A percentile compares a stretch with the other conserved stretches of the same genome.
Conservation (phyloP, 768 basidiomycete genomes). For the Boletus eberwhitei region DNA sequence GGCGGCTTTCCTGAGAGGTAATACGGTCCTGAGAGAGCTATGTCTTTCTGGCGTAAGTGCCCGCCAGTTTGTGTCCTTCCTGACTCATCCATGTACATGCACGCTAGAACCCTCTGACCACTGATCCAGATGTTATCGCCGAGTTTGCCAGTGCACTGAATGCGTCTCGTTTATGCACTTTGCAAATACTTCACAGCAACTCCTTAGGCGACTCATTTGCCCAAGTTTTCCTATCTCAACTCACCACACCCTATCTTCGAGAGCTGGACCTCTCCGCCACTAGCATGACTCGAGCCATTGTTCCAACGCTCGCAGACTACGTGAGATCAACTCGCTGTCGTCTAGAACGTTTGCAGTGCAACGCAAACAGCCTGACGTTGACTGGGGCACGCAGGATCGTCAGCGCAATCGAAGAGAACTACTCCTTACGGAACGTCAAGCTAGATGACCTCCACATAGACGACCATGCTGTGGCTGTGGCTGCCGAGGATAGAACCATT, state of each 20-base stretch:
- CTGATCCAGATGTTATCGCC: slow-evolving; percentile 33
- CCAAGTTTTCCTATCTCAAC: slow-evolving; percentile 44
- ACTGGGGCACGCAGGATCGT: slow-evolving; percentile 45
- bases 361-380: slow-evolving; percentile 52
- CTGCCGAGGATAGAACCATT: slow-evolving; percentile 21
- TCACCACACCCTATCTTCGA: slow-evolving; percentile 47
- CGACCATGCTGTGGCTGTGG: slow-evolving; percentile 26
- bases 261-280: slow-evolving; percentile 56
- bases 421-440: slow-evolving; percentile 45
- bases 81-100: slow-evolving; percentile 15
- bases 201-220: slow-evolving; percentile 51
- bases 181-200: slow-evolving; percentile 51
- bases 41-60: slow-evolving; percentile 56
- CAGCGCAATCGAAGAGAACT: slow-evolving; percentile 46
- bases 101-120: slow-evolving; percentile 40
- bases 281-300: slow-evolving; percentile 41
- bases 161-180: slow-evolving; percentile 45
- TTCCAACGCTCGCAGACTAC: slow-evolving; percentile 44
- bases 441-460: slow-evolving; percentile 43
- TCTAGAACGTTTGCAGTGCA: slow-evolving; percentile 49
- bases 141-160: slow-evolving; percentile 52
- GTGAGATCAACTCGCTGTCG: slow-evolving; percentile 49
- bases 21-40: slow-evolving; percentile 44
- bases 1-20: slow-evolving; percentile 46
- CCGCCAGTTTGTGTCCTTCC: not conserved